A percentile compares a stretch with the other conserved stretches of the same genome.
Evolutionary conservation across 176 grass and related monocot genomes (phyloP).

Genomic region (Avena atlantica): DNA sequence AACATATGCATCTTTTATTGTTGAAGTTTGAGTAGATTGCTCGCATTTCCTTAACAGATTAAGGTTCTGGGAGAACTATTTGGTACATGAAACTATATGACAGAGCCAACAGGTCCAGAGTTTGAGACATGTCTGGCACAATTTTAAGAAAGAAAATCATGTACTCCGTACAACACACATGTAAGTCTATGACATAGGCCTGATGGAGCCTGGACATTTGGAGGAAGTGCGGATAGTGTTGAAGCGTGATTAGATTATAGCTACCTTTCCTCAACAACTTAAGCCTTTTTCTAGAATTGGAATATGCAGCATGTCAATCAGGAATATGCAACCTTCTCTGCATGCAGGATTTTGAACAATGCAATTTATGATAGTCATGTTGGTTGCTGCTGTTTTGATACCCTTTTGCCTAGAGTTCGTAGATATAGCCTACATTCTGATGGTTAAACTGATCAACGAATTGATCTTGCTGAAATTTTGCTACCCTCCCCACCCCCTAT

Average conservation of each 20-base stretch:
- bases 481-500: neutral
- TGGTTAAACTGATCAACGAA: constrained; percentile 4
- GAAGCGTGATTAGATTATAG: constrained; percentile 7
- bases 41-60: constrained; percentile 9
- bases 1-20: neutral
- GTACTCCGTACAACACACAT: neutral
- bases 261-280: constrained; percentile 16
- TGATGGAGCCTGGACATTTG: neutral
- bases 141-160: neutral
- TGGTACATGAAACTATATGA: constrained; percentile 4
- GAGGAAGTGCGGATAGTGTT: neutral
- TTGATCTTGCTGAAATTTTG: neutral
- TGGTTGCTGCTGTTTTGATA: constrained; percentile 14
- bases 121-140: neutral
- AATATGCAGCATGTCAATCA: constrained; percentile 6
- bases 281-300: neutral
- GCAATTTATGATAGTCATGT: constrained; percentile 8
- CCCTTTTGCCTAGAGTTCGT: constrained; percentile 11
- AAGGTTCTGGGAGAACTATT: neutral
- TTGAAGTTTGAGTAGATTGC: neutral
- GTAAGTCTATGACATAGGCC: neutral
- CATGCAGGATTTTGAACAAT: neutral
- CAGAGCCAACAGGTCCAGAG: constrained; percentile 18
- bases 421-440: neutral
- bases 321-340: neutral